A percentile compares a stretch with the other conserved stretches of the same genome.
These are phyloP conservation scores for Stagonosporopsis cucurbitacearum DNA, from an alignment of 2,329 filamentous ascomycete species.

Conservation along the genomic window DNA sequence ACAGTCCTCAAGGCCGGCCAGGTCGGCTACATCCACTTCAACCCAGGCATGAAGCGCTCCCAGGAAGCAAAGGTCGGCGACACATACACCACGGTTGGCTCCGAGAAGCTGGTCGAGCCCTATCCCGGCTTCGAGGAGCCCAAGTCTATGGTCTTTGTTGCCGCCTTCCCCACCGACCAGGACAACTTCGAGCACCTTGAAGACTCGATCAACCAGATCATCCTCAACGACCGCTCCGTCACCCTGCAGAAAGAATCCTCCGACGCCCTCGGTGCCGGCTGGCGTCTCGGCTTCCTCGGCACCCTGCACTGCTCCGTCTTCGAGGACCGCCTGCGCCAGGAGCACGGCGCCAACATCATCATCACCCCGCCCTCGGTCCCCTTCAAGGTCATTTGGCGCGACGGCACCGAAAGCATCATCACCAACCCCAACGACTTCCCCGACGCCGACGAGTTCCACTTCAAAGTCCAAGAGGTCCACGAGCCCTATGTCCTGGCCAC, in stretches of 20 bases:
- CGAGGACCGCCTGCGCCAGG: constrained; percentile 90
- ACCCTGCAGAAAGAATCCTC: constrained; percentile 94
- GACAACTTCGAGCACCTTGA: constrained; percentile 84
- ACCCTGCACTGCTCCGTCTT: constrained; percentile 99
- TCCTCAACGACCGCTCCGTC: constrained; percentile 93
- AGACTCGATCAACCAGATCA: constrained; percentile 91
- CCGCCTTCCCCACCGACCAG: constrained; percentile 93
- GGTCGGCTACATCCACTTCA: constrained; percentile 96
- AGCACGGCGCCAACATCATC: constrained; percentile 93
- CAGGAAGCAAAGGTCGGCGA: constrained; percentile 96
- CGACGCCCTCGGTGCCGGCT: constrained; percentile 90
- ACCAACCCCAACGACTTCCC: constrained; percentile 90
- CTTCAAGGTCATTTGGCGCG: constrained; percentile 80
- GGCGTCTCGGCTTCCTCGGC: constrained; percentile 93
- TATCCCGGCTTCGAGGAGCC: constrained; percentile 95
- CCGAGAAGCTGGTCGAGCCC: constrained; percentile 76
- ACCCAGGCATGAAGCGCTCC: constrained; percentile 96
- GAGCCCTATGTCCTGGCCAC: constrained; percentile 82
- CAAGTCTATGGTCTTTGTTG: constrained; percentile 98
- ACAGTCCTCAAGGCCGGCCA: constrained; percentile 84
- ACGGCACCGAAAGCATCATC: constrained; percentile 79
- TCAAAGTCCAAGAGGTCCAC: constrained; percentile 66
- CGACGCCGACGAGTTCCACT: constrained; percentile 66
- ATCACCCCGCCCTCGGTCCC: constrained; percentile 96
- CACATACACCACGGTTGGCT: constrained; percentile 85